A percentile compares a stretch with the other conserved stretches of the same genome.
These are phyloP conservation scores for Escallonia herrerae DNA, from an alignment of 129 eudicot genomes.

Conservation along the genomic window DNA sequence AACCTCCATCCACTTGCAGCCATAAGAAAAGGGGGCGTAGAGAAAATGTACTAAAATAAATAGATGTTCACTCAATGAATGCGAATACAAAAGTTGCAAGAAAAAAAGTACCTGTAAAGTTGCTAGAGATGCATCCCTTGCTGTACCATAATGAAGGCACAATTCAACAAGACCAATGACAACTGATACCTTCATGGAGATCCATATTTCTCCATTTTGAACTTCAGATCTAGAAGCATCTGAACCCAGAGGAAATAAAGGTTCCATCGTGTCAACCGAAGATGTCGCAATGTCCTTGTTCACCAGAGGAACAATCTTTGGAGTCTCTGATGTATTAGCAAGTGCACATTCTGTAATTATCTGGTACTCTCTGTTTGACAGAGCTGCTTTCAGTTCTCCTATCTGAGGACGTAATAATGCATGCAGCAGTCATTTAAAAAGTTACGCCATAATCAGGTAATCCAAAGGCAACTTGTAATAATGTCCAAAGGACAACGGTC, in stretches of 20 bases:
- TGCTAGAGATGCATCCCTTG: constrained; percentile 87
- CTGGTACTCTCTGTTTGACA: constrained; percentile 86
- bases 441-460: not conserved
- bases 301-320: constrained; percentile 59
- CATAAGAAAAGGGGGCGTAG: too few species aligned
- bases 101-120: constrained; percentile 62
- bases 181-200: constrained; percentile 64
- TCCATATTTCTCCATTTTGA: constrained; percentile 43
- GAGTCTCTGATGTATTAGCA: constrained; percentile 77
- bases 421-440: not conserved
- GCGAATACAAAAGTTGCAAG: too few species aligned
- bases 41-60: too few species aligned
- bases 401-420: constrained; percentile 45
- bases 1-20: too few species aligned
- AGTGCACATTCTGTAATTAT: constrained; percentile 88
- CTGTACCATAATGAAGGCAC: constrained; percentile 66
- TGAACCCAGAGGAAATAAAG: constrained; percentile 27
- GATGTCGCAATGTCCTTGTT: constrained; percentile 23
- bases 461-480: too few species aligned
- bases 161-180: constrained; percentile 74
- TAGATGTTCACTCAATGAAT: too few species aligned
- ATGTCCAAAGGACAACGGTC: too few species aligned
- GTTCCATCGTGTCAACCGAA: constrained; percentile 29
- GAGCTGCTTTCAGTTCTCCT: constrained; percentile 68
- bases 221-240: constrained; percentile 37